Percentiles rank a stretch among this genome's conserved stretches.
Conservation (phyloP, 2,329 filamentous ascomycete genomes). For the Neonectria faginata region DNA sequence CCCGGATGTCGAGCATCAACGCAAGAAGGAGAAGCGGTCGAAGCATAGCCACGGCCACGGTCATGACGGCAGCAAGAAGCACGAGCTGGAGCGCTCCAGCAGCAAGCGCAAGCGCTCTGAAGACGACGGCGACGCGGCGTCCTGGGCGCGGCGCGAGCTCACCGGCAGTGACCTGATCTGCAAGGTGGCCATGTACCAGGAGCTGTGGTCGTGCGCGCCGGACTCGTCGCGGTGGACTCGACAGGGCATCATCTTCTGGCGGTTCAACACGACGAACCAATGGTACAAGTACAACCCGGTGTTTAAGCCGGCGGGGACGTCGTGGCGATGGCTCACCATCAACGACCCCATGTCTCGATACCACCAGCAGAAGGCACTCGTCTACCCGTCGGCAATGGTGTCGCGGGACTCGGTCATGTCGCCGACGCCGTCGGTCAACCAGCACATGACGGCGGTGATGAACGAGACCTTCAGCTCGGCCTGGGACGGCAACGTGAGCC, state of each 20-base stretch:
- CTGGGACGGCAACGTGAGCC: slow-evolving; percentile 56
- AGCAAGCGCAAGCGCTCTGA: slow-evolving; percentile 56
- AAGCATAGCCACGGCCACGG: slow-evolving; percentile 36
- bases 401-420: slow-evolving; percentile 63
- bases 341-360: slow-evolving; percentile 70
- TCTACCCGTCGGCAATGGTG: slow-evolving; percentile 51
- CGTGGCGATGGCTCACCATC: slow-evolving; percentile 72
- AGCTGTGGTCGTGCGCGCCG: slow-evolving; percentile 68
- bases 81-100: slow-evolving; percentile 49
- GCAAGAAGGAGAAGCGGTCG: slow-evolving; percentile 53
- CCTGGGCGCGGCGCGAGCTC: slow-evolving; percentile 54
- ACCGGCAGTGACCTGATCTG: slow-evolving; percentile 68
- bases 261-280: slow-evolving; percentile 66
- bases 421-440: slow-evolving; percentile 61
- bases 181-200: slow-evolving; percentile 75
- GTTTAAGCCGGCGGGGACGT: slow-evolving; percentile 65
- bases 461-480: slow-evolving; percentile 66
- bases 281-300: slow-evolving; percentile 62
- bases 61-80: slow-evolving; percentile 52
- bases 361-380: slow-evolving; percentile 63
- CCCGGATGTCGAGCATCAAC: slow-evolving; percentile 57
- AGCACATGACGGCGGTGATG: slow-evolving; percentile 67
- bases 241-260: slow-evolving; percentile 73
- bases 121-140: slow-evolving; percentile 55
- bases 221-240: slow-evolving; percentile 64